Evolutionary conservation across 1,139 yeast species (phyloP).

Genomic region (Kazachstania sp.): DNA sequence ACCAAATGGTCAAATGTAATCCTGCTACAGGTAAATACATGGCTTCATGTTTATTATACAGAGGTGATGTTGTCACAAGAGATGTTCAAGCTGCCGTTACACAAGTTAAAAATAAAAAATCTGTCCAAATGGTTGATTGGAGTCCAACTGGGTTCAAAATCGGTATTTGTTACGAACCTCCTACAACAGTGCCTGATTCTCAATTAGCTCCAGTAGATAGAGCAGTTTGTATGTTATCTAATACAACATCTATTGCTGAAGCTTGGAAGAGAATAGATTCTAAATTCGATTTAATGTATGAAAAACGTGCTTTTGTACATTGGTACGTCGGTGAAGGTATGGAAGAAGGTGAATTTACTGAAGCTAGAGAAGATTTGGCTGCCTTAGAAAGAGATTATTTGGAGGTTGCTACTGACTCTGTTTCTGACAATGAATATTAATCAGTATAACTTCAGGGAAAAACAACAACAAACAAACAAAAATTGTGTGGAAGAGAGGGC

Average conservation of each 20-base stretch:
- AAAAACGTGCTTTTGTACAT: conserved; percentile 98
- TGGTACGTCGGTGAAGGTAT: conserved; percentile 98
- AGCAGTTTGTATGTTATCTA: conserved; percentile 96
- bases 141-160: conserved; percentile 99
- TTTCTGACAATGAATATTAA: conserved; percentile 60
- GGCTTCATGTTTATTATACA: conserved; percentile 95
- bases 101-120: conserved; percentile 83
- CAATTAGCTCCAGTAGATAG: conserved; percentile 89
- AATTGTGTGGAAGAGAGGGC: background rate
- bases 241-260: conserved; percentile 96
- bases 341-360: conserved; percentile 91
- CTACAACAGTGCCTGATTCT: conserved; percentile 81
- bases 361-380: conserved; percentile 91
- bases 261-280: conserved; percentile 97
- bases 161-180: conserved; percentile 97
- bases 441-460: background rate
- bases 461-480: background rate
- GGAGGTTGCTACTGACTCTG: conserved; percentile 90
- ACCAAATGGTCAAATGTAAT: conserved; percentile 98
- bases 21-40: conserved; percentile 94
- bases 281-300: conserved; percentile 96
- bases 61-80: conserved; percentile 97
- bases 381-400: conserved; percentile 96
- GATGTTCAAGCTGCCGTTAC: conserved; percentile 95
- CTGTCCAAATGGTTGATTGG: conserved; percentile 98